Evolutionary conservation across 805 yeast species (phyloP).

Genomic region (Schwanniomyces pseudopolymorphus): DNA sequence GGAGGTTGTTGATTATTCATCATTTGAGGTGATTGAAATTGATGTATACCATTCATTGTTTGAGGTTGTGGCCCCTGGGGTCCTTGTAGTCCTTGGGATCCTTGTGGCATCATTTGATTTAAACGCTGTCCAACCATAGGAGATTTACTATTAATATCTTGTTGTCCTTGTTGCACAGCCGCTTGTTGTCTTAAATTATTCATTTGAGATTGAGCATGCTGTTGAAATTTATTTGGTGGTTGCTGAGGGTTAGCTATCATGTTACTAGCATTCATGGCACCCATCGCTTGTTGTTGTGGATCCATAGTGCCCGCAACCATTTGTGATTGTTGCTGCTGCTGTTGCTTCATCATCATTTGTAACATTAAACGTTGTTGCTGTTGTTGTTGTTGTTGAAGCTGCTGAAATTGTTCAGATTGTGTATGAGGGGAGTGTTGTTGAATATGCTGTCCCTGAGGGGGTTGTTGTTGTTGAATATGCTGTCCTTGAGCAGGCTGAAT

Average conservation of each 20-base stretch:
- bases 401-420: constrained; percentile 10
- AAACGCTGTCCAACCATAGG: constrained; percentile 14
- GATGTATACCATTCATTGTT: constrained; percentile 10
- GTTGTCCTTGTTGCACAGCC: constrained; percentile 25
- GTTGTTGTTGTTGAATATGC: constrained; percentile 10
- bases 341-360: constrained; percentile 17
- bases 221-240: constrained; percentile 35
- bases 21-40: constrained; percentile 10
- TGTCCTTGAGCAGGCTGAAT: constrained; percentile 7
- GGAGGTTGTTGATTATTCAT: constrained; percentile 9
- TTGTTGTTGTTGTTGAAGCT: constrained; percentile 10
- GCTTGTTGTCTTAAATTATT: constrained; percentile 48
- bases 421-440: constrained; percentile 9
- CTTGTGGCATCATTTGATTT: constrained; percentile 7
- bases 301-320: constrained; percentile 10
- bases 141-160: constrained; percentile 18
- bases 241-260: constrained; percentile 23
- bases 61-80: constrained; percentile 14
- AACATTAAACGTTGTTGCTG: constrained; percentile 14
- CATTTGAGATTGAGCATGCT: constrained; percentile 52
- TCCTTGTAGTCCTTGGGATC: constrained; percentile 4
- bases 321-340: constrained; percentile 14
- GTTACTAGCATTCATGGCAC: constrained; percentile 12
- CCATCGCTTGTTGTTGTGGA: constrained; percentile 18
- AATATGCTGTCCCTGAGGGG: constrained; percentile 6